These are phyloP conservation scores for Zopfia rhizophila DNA, from an alignment of 2,329 filamentous ascomycete genomes.

Conservation along the genomic window DNA sequence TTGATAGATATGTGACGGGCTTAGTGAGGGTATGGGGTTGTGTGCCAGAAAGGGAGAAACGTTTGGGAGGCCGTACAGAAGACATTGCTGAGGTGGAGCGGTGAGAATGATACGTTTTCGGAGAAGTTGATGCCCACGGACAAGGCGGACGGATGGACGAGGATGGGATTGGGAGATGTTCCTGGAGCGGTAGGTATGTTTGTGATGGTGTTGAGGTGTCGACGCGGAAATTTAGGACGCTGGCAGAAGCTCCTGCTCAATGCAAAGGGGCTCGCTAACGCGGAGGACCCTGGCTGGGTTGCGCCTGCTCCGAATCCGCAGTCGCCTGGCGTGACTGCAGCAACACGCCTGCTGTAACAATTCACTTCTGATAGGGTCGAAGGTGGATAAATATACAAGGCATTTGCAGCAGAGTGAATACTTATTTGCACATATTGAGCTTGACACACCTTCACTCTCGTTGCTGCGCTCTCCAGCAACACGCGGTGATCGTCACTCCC, in stretches of 20 bases:
- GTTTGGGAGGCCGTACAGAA: slow-evolving; percentile 47
- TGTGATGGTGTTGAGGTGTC: slow-evolving; percentile 44
- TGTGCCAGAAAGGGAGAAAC: slow-evolving; percentile 34
- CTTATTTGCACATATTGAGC: too few relatives aligned
- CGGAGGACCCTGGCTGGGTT: slow-evolving; percentile 35
- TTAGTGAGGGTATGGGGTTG: slow-evolving; percentile 24
- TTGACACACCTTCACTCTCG: too few relatives aligned
- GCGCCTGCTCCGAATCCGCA: slow-evolving; percentile 41
- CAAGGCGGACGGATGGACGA: slow-evolving; percentile 28
- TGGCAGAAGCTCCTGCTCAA: slow-evolving; percentile 48
- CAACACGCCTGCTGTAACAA: too few relatives aligned
- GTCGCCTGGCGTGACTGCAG: slow-evolving; percentile 36
- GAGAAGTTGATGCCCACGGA: slow-evolving; percentile 29
- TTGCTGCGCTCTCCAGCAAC: too few relatives aligned
- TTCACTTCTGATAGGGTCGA: too few relatives aligned
- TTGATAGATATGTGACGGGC: slow-evolving; percentile 24
- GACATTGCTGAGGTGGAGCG: slow-evolving; percentile 44
- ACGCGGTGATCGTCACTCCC: too few relatives aligned
- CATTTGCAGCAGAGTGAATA: too few relatives aligned
- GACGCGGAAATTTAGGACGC: slow-evolving; percentile 54
- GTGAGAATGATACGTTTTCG: slow-evolving; percentile 32
- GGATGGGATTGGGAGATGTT: slow-evolving; percentile 31
- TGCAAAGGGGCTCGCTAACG: slow-evolving; percentile 54
- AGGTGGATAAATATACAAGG: too few relatives aligned
- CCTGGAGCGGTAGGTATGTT: slow-evolving; percentile 30